Percentiles rank a stretch among this genome's conserved stretches.
phyloP scores from a whole-genome alignment of 805 yeast species.

The Dipodascus albidus region DNA sequence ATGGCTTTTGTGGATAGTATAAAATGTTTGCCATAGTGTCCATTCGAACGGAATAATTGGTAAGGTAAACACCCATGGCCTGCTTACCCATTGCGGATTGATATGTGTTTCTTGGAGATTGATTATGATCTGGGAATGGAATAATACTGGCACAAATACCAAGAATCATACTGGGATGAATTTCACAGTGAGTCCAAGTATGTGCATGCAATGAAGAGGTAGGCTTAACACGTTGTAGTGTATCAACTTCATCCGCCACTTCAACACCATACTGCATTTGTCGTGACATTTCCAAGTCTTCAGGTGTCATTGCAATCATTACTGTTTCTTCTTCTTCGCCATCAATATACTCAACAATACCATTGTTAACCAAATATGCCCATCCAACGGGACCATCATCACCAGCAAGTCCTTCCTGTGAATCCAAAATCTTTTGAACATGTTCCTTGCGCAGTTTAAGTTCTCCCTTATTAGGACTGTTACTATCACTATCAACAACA shows the following conservation, averaged over 20 bases:
- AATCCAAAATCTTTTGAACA: conserved; percentile 46
- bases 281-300: conserved; percentile 67
- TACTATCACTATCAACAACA: conserved; percentile 69
- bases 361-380: conserved; percentile 71
- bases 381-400: conserved; percentile 57
- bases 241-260: conserved; percentile 40
- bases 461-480: conserved; percentile 49
- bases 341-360: conserved; percentile 92
- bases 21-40: conserved; percentile 98
- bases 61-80: conserved; percentile 97
- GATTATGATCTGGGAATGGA: conserved; percentile 99
- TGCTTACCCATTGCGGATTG: conserved; percentile 99
- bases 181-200: conserved; percentile 97
- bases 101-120: conserved; percentile 97
- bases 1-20: conserved; percentile 95
- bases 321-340: conserved; percentile 99
- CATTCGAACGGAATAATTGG: conserved; percentile 94
- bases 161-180: conserved; percentile 96
- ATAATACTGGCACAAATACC: conserved; percentile 98
- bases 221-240: conserved; percentile 80
- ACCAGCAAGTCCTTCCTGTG: conserved; percentile 32
- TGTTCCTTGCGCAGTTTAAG: conserved; percentile 79
- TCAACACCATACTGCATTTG: conserved; percentile 29
- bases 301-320: conserved; percentile 98
- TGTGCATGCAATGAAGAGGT: conserved; percentile 48